phyloP scores from a whole-genome alignment of 2,329 filamentous ascomycete species.

The Cladosporium cucumerinum region DNA sequence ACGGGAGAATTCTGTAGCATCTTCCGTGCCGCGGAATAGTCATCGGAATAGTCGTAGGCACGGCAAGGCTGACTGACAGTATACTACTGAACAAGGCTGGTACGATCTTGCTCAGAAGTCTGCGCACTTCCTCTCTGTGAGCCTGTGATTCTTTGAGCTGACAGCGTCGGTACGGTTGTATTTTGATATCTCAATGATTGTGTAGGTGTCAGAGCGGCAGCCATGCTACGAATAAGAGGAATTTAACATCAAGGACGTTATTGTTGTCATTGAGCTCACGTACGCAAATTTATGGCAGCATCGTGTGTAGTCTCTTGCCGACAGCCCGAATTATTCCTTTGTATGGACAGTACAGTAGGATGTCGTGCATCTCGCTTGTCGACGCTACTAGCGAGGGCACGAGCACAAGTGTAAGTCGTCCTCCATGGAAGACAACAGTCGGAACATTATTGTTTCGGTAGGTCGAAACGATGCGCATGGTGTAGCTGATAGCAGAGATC shows the following conservation, averaged over 20 bases:
- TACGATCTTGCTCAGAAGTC: neutral
- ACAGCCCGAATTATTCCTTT: neutral
- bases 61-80: neutral
- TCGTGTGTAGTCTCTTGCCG: neutral
- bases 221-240: neutral
- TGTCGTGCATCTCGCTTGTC: slow-evolving; percentile 2
- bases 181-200: too few species aligned
- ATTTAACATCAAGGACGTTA: neutral
- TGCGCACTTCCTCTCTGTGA: neutral
- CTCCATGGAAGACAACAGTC: neutral
- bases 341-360: neutral
- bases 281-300: neutral
- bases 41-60: neutral
- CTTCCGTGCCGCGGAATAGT: neutral
- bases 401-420: neutral
- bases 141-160: neutral
- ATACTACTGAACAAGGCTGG: neutral
- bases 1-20: slow-evolving; percentile 2
- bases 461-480: neutral
- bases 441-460: neutral
- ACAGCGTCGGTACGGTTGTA: too few species aligned
- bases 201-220: neutral
- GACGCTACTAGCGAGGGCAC: neutral
- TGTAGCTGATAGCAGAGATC: neutral
- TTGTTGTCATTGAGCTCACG: neutral